phyloP scores from a whole-genome alignment of 164 flowering plant genomes.

The Dillenia suffruticosa region DNA sequence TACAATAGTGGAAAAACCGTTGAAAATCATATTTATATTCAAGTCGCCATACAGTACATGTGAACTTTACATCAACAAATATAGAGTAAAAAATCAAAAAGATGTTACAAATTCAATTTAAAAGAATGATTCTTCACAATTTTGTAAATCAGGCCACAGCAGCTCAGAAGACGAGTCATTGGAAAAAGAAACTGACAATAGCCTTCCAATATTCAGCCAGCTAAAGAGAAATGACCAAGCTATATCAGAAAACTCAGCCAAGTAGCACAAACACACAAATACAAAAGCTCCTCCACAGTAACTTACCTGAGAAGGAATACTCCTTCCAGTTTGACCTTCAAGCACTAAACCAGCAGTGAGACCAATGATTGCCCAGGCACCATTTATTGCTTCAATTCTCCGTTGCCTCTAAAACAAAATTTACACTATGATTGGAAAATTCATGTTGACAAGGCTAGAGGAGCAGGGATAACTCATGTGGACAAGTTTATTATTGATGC shows the following conservation, averaged over 20 bases:
- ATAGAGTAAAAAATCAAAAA: not conserved
- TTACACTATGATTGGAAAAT: no score
- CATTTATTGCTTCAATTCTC: constrained; percentile 88
- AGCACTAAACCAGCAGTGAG: constrained; percentile 80
- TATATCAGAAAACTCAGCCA: no score
- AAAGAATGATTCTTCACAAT: not conserved
- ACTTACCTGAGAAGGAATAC: constrained; percentile 62
- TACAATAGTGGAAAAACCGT: no score
- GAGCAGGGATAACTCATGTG: no score
- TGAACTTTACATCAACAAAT: no score
- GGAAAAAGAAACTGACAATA: constrained; percentile 30
- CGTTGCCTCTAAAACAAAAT: constrained; percentile 48
- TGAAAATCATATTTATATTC: no score
- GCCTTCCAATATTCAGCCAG: constrained; percentile 61
- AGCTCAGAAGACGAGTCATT: constrained; percentile 13
- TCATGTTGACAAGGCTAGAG: no score
- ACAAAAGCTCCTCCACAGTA: not conserved
- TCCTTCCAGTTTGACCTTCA: constrained; percentile 78
- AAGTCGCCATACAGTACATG: no score
- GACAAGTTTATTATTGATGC: no score
- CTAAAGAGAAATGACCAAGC: constrained; percentile 27
- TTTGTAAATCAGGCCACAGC: no score
- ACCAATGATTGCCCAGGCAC: constrained; percentile 97
- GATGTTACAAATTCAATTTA: not conserved
- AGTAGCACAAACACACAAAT: not conserved